Conservation (phyloP, 2,329 filamentous ascomycete genomes). For the Xylariaceae sp. region DNA sequence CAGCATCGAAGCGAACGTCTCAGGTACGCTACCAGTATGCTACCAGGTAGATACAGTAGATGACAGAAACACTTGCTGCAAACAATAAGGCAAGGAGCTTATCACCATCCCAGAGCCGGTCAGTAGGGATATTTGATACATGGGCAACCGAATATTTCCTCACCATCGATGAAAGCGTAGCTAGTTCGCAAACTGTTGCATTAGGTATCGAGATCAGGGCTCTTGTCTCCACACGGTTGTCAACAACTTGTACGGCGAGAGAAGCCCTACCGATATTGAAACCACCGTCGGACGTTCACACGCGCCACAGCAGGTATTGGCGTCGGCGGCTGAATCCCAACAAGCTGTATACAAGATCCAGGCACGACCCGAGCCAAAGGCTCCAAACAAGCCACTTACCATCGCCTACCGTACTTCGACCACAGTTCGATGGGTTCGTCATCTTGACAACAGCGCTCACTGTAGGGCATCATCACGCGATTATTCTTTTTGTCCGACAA, state of each 20-base stretch:
- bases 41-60: too few species aligned
- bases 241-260: too few species aligned
- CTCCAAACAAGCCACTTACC: constrained; percentile 26
- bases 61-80: too few species aligned
- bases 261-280: too few species aligned
- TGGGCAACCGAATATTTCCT: neutral
- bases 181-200: constrained; percentile 24
- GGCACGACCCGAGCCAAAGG: constrained; percentile 22
- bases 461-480: constrained; percentile 28
- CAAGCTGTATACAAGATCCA: neutral
- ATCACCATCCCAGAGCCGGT: neutral
- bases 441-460: constrained; percentile 9
- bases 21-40: too few species aligned
- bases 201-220: constrained; percentile 7
- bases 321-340: constrained; percentile 6
- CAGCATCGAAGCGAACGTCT: too few species aligned
- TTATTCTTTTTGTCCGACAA: neutral
- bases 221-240: neutral
- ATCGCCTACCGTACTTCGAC: constrained; percentile 13
- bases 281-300: too few species aligned
- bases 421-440: constrained; percentile 21
- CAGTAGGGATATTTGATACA: neutral
- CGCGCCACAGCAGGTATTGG: constrained; percentile 3
- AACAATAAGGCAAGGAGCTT: too few species aligned
- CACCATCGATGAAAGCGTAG: constrained; percentile 3